Evolutionary conservation across 768 basidiomycete species (phyloP), one percentile per base, ranked within the genome.

Genomic region (Amanita polypyramis): DNA sequence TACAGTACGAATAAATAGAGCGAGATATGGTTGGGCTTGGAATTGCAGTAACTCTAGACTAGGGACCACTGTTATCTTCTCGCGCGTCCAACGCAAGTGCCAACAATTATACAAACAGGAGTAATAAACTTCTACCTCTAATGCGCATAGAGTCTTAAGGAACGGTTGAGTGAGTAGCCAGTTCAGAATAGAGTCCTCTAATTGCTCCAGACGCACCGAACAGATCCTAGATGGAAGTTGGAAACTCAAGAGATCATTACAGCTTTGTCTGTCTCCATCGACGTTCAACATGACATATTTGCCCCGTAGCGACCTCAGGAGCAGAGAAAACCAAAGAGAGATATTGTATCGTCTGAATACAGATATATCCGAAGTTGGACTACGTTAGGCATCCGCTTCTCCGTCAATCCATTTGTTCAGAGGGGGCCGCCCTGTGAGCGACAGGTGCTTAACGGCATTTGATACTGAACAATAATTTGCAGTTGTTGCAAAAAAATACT

Each of bases 361-460:
- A 42, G 15, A 42, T 42, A 42, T 42, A 42, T 42, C 25, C 25
- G 40, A 42, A 42, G 40, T 17, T 25, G 40, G 27, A 42, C 25
- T 27, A 42, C 7, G 15, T 29, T 42, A 14, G 40, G 25, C 10
- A 42, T 15, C 12, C 25, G 25, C 25, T 42, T 42, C 25, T 42
- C 25, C 21, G 40, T 30, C 27, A 15, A 42, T 17, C 40, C 40
- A 42, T 25, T 42, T 42, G 40, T 42, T 25, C 23, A 42, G 15
- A 3, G 25, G n/a, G 27, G 27, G 25, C 27, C 40, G 8, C 40
- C 27, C 40, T n/a, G 27, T 25, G 40, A 42, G 40, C 21, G 40
- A 27, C 11, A 42, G 40, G 9, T 9, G n/a, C 25, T 27, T 29
- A 14, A 42, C 40, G 15, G 40, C 40, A 25, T 27, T n/a, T 27